Conservation (phyloP, 139 green algal species). For the Chlamydomonas urium region DNA sequence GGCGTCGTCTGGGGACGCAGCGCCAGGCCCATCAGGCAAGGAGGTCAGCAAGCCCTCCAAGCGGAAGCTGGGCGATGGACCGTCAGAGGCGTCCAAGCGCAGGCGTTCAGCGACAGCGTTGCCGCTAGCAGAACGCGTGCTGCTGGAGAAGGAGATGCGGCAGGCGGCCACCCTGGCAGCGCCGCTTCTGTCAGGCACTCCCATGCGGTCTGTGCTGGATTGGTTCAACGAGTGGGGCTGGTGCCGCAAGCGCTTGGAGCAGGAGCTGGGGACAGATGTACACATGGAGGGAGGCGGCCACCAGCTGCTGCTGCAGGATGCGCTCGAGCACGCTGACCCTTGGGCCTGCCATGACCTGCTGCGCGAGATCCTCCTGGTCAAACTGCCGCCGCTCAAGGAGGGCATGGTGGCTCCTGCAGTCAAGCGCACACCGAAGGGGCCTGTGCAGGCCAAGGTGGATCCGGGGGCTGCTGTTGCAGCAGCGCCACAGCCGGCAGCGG, state of each 20-base stretch:
- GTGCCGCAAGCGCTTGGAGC: not conserved
- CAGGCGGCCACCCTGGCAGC: not conserved
- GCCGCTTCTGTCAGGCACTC: not conserved
- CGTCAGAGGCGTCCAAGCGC: no score
- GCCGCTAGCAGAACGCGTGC: constrained; percentile 2
- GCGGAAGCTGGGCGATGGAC: no score
- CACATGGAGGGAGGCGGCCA: constrained; percentile 10
- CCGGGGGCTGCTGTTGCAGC: no score
- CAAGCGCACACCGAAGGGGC: not conserved
- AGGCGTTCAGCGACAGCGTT: no score
- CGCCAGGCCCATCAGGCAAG: no score
- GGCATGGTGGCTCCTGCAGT: not conserved
- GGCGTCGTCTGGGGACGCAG: no score
- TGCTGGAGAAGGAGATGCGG: constrained; percentile 11
- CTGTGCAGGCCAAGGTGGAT: no score
- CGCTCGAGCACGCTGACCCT: constrained; percentile 2
- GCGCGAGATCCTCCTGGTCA: not conserved
- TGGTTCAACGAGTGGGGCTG: constrained; percentile 15
- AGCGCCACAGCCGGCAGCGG: no score
- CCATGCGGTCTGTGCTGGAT: constrained; percentile 1
- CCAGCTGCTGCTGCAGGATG: not conserved
- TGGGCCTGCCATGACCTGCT: not conserved
- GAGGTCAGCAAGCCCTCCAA: no score
- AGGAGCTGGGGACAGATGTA: constrained; percentile 10
- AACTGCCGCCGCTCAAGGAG: constrained; percentile 1